Evolutionary conservation across 306 rosid genomes (phyloP).

Genomic region (Cucurbita pepo): DNA sequence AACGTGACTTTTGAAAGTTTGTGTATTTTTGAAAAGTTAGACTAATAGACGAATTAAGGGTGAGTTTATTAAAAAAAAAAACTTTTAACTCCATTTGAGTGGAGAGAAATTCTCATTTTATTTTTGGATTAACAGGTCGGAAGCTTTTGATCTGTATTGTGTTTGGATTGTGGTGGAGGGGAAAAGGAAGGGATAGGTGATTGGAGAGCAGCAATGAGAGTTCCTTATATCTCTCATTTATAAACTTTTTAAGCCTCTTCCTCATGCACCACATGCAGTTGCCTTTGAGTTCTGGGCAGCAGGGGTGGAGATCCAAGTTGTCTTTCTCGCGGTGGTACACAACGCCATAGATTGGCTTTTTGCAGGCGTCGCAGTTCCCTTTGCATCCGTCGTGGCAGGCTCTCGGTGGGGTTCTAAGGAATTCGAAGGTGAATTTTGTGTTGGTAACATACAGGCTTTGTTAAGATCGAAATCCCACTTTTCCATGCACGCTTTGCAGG

Average conservation of each 20-base stretch:
- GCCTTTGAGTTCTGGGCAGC: not conserved
- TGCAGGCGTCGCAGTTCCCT: not conserved
- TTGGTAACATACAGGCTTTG: not conserved
- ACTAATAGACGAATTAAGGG: too few relatives aligned
- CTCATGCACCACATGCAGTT: slow-evolving; percentile 8
- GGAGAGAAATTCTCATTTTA: too few relatives aligned
- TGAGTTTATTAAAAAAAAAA: too few relatives aligned
- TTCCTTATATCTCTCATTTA: too few relatives aligned
- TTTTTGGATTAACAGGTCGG: too few relatives aligned
- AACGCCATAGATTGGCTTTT: not conserved
- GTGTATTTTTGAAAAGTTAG: too few relatives aligned
- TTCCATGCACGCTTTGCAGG: slow-evolving; percentile 10
- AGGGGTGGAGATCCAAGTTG: not conserved
- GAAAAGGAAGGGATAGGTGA: too few relatives aligned
- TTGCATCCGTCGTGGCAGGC: not conserved
- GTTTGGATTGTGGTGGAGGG: too few relatives aligned
- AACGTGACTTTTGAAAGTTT: too few relatives aligned
- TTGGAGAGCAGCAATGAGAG: too few relatives aligned
- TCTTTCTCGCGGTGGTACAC: not conserved
- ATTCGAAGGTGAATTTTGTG: not conserved
- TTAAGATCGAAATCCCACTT: slow-evolving; percentile 7
- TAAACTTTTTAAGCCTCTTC: not conserved
- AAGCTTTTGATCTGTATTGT: too few relatives aligned
- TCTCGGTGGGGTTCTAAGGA: not conserved
- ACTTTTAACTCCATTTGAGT: too few relatives aligned